Evolutionary conservation across 2,329 filamentous ascomycete genomes (phyloP).

Genomic region (Cryphonectria carpinicola): DNA sequence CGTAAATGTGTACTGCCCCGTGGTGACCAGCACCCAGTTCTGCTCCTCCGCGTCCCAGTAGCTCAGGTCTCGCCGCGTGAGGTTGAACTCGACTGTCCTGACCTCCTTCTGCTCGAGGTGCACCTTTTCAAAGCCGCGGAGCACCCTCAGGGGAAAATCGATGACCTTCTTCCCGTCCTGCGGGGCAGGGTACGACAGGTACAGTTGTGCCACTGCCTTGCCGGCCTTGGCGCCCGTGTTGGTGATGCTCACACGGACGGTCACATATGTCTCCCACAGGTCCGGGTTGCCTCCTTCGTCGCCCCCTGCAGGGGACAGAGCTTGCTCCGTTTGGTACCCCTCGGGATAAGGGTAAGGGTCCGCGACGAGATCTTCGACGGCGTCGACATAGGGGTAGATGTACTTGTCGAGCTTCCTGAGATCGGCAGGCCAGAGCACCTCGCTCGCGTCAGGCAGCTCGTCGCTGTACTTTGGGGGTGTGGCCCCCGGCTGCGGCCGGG

Average conservation of each 20-base stretch:
- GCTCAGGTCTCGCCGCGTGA: constrained; percentile 72
- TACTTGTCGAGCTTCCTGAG: constrained; percentile 69
- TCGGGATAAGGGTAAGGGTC: constrained; percentile 54
- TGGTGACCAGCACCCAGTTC: constrained; percentile 68
- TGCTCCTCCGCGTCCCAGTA: constrained; percentile 71
- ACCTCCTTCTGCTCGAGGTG: constrained; percentile 58
- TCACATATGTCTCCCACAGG: constrained; percentile 60
- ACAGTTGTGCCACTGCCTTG: constrained; percentile 52
- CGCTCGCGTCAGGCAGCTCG: constrained; percentile 57
- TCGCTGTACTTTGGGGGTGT: constrained; percentile 59
- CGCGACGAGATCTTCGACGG: constrained; percentile 47
- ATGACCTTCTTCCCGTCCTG: constrained; percentile 36
- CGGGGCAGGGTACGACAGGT: constrained; percentile 47
- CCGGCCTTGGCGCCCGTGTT: constrained; percentile 55
- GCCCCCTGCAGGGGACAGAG: constrained; percentile 68
- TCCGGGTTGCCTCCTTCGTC: constrained; percentile 70
- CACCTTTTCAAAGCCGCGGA: constrained; percentile 76
- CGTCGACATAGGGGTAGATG: constrained; percentile 72
- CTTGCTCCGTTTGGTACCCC: constrained; percentile 55
- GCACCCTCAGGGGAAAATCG: constrained; percentile 70
- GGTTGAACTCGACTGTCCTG: constrained; percentile 56
- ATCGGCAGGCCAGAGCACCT: constrained; percentile 60
- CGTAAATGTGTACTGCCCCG: constrained; percentile 46
- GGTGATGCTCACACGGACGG: constrained; percentile 53
- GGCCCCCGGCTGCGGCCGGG: constrained; percentile 46